Base-by-base conservation (phyloP, 2,329 filamentous ascomycete species). In the Karstenula rhodostoma region DNA sequence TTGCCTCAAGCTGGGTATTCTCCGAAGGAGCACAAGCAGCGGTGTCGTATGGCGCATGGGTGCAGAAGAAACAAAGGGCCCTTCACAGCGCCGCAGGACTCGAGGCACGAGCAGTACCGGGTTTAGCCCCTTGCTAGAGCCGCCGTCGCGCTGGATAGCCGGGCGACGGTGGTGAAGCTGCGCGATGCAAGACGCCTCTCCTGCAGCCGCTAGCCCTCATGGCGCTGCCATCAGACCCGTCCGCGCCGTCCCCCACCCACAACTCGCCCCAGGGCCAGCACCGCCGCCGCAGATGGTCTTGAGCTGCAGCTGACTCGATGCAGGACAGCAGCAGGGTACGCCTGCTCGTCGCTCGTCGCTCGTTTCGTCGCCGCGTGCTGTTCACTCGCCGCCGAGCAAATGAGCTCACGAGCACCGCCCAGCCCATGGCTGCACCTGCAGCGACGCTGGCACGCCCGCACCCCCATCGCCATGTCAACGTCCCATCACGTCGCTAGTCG, bases 1-100 rank as follows among this genome's bases (percentile, higher is more conserved):
- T 75, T 67, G 72, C 65, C 69, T 71, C 69, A 47, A 35, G n/a
- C 52, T 46, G 42, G 40, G n/a, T 75, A 76, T 76, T 76, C 74
- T 75, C 74, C 73, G 75, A 75, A 57, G 61, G 68, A 62, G 70
- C 73, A 74, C 70, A 62, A 66, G 61, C 64, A 66, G 61, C 63
- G 66, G 61, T 62, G 63, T 66, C 49, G 33, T 52, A 60, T 70
- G 67, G 67, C 67, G 49, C 47, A 56, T 57, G 61, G 61, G 59
- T 60, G 64, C 58, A 67, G 66, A 66, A 65, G 67, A 70, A 71
- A 67, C 67, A 68, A 69, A 69, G 59, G 65, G 63, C 62, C 62
- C 65, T 68, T 61, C 65, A 66, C 67, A 68, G 68, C 57, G 68
- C 67, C 68, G 70, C 70, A 73, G 68, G 54, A 68, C 65, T 74